phyloP scores from a whole-genome alignment of 1,139 yeast genomes.

The Lizanozyma gosingica region DNA sequence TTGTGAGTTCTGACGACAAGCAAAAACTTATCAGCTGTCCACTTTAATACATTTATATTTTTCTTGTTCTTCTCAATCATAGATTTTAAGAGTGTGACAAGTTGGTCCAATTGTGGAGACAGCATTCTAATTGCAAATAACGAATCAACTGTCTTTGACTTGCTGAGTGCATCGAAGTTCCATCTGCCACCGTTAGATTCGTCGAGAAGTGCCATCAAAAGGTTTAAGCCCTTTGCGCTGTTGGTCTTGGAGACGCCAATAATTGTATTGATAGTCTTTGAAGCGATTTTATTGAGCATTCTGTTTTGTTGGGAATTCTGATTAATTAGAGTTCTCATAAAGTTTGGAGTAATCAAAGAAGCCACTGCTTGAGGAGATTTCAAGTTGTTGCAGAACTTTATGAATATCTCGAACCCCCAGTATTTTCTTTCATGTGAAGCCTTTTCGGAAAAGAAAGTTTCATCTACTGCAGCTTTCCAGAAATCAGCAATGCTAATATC shows the following conservation, averaged over 20 bases:
- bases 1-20: slow-evolving; percentile 47
- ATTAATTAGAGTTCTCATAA: slow-evolving; percentile 67
- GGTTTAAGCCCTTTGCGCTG: slow-evolving; percentile 33
- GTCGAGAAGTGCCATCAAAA: slow-evolving; percentile 40
- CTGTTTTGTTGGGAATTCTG: slow-evolving; percentile 66
- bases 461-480: slow-evolving; percentile 77
- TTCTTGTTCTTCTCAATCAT: slow-evolving; percentile 2
- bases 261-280: slow-evolving; percentile 38
- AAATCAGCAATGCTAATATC: slow-evolving; percentile 51
- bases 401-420: slow-evolving; percentile 76
- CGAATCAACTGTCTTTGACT: slow-evolving; percentile 57
- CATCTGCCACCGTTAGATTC: slow-evolving; percentile 49
- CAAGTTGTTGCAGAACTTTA: slow-evolving; percentile 29
- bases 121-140: slow-evolving; percentile 23
- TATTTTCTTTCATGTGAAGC: slow-evolving; percentile 82
- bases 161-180: slow-evolving; percentile 75
- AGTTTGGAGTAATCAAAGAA: slow-evolving; percentile 55
- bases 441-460: slow-evolving; percentile 63
- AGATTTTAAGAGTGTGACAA: slow-evolving; percentile 9
- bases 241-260: slow-evolving; percentile 30
- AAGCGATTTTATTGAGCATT: slow-evolving; percentile 59
- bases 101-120: slow-evolving; percentile 13
- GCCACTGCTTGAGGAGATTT: slow-evolving; percentile 24
- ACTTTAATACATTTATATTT: slow-evolving; percentile 37
- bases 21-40: slow-evolving; percentile 62